phyloP scores from a whole-genome alignment of 306 rosid genomes.

The Trifolium fragiferum region DNA sequence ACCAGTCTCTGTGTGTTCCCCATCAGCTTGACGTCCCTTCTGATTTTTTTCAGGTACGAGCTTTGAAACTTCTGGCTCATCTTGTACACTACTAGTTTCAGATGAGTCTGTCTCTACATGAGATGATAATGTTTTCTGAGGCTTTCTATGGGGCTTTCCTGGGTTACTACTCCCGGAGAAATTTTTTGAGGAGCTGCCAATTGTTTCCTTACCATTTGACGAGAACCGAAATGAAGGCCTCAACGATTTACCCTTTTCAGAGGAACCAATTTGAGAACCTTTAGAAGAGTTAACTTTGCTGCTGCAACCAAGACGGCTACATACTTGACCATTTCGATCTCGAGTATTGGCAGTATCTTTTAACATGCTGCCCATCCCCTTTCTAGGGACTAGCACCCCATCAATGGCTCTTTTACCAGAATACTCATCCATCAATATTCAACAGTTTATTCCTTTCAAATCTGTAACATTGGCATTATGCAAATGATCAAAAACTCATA shows the following conservation, averaged over 20 bases:
- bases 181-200: slow-evolving; percentile 80
- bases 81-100: slow-evolving; percentile 79
- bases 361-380: slow-evolving; percentile 64
- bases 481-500: slow-evolving; percentile 22
- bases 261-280: slow-evolving; percentile 61
- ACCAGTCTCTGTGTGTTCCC: slow-evolving; percentile 44
- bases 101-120: slow-evolving; percentile 73
- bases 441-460: slow-evolving; percentile 44
- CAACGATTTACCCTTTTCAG: slow-evolving; percentile 65
- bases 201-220: slow-evolving; percentile 68
- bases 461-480: slow-evolving; percentile 49
- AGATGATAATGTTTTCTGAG: slow-evolving; percentile 58
- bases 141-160: slow-evolving; percentile 59
- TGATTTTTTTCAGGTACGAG: slow-evolving; percentile 54
- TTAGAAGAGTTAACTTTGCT: slow-evolving; percentile 69
- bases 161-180: slow-evolving; percentile 50
- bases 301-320: slow-evolving; percentile 79
- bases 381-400: slow-evolving; percentile 69
- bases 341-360: slow-evolving; percentile 71
- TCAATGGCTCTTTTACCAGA: slow-evolving; percentile 74
- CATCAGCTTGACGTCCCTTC: slow-evolving; percentile 55
- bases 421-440: slow-evolving; percentile 74
- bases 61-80: slow-evolving; percentile 68
- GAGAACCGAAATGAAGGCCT: slow-evolving; percentile 60
- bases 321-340: slow-evolving; percentile 69